Evolutionary conservation across 805 yeast species (phyloP).

Genomic region (Cyberlindnera maritima): DNA sequence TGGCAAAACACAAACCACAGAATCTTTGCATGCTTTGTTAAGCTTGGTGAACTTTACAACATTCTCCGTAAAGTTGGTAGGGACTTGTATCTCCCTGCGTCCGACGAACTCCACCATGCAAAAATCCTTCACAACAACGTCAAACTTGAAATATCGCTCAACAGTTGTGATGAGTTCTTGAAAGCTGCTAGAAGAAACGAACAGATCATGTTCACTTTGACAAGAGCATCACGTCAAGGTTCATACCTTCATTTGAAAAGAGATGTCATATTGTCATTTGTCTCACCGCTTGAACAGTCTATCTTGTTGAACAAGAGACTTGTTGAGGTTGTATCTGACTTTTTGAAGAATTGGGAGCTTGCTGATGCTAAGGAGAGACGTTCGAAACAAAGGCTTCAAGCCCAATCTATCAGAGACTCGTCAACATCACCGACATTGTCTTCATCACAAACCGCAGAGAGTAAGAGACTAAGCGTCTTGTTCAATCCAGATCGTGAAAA

Average conservation of each 20-base stretch:
- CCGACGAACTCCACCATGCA: slow-evolving; percentile 38
- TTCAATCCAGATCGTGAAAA: slow-evolving; percentile 23
- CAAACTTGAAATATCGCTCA: slow-evolving; percentile 28
- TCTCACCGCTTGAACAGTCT: slow-evolving; percentile 9
- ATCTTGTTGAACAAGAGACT: slow-evolving; percentile 10
- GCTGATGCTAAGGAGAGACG: slow-evolving; percentile 12
- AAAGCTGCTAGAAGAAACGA: slow-evolving; percentile 41
- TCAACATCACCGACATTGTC: background rate
- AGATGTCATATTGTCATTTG: slow-evolving; percentile 34
- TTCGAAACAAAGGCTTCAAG: slow-evolving; percentile 5
- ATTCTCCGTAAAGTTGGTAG: slow-evolving; percentile 41
- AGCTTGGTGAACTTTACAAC: slow-evolving; percentile 43
- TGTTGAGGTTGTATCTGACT: slow-evolving; percentile 6
- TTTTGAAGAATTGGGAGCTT: slow-evolving; percentile 22
- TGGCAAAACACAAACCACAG: slow-evolving; percentile 45
- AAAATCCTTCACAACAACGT: slow-evolving; percentile 32
- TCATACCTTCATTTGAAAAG: slow-evolving; percentile 32
- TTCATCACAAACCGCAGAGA: background rate
- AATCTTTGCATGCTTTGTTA: slow-evolving; percentile 35
- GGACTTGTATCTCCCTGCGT: slow-evolving; percentile 37
- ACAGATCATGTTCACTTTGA: slow-evolving; percentile 39
- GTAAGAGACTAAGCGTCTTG: slow-evolving; percentile 12
- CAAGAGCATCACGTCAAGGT: slow-evolving; percentile 39
- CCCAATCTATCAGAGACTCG: background rate
- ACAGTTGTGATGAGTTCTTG: slow-evolving; percentile 36